Evolutionary conservation across 176 grass and related monocot species (phyloP).

Genomic region (Paspalum notatum): DNA sequence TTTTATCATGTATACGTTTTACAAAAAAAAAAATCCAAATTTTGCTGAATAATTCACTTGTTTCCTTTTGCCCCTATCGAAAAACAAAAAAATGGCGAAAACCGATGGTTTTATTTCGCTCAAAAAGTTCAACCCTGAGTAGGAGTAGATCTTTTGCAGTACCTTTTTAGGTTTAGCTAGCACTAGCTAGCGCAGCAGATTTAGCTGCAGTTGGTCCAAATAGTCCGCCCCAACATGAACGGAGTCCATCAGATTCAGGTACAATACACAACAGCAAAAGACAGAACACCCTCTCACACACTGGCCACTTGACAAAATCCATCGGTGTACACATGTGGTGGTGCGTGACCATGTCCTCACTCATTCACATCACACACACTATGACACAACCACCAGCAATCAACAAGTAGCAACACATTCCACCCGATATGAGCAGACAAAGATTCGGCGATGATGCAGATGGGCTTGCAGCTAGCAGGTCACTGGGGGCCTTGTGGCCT

Average conservation of each 20-base stretch:
- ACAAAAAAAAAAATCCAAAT: no score
- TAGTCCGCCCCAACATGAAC: not conserved
- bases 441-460: slow-evolving; percentile 21
- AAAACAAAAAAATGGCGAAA: no score
- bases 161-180: not conserved
- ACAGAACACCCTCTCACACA: not conserved
- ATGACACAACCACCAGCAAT: not conserved
- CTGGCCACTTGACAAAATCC: not conserved
- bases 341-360: slow-evolving; percentile 42
- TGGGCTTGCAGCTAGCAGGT: no score
- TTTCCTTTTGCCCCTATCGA: no score
- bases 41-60: no score
- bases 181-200: not conserved
- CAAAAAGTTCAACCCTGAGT: no score
- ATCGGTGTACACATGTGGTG: not conserved
- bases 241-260: not conserved
- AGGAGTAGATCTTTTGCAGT: no score
- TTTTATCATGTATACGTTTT: no score
- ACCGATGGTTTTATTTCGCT: no score
- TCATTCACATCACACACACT: not conserved
- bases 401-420: slow-evolving; percentile 12
- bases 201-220: not conserved
- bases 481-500: not conserved
- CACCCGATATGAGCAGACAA: not conserved
- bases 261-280: not conserved